Conservation (phyloP, 192 early-diverging fungal species). For the Podila clonocystis region DNA sequence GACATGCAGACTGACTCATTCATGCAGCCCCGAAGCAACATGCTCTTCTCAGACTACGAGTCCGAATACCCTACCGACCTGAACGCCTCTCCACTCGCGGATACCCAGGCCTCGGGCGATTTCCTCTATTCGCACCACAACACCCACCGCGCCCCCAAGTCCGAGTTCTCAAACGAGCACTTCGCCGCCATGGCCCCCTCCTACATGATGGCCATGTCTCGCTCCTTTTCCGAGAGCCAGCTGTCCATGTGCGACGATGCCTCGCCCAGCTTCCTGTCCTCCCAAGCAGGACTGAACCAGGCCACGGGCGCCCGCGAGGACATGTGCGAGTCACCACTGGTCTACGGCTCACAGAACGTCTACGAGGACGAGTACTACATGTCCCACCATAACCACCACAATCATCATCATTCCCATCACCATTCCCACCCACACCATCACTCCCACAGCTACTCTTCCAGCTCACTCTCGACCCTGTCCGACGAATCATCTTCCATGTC, state of each 20-base stretch:
- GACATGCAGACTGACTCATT: slow-evolving; percentile 24
- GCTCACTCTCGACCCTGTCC: slow-evolving; percentile 30
- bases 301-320: slow-evolving; percentile 6
- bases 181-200: slow-evolving; percentile 27
- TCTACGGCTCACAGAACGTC: slow-evolving; percentile 30
- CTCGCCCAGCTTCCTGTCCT: slow-evolving; percentile 8
- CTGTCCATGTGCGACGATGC: slow-evolving; percentile 8
- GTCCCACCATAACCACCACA: slow-evolving; percentile 3
- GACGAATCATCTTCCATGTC: slow-evolving; percentile 34
- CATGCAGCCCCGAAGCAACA: slow-evolving; percentile 5
- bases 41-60: not conserved
- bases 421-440: slow-evolving; percentile 18
- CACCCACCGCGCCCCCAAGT: slow-evolving; percentile 5
- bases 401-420: not conserved
- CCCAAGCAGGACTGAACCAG: slow-evolving; percentile 9
- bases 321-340: slow-evolving; percentile 27
- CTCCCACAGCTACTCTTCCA: slow-evolving; percentile 37
- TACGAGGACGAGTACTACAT: slow-evolving; percentile 20
- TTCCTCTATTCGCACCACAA: slow-evolving; percentile 11
- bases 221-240: slow-evolving; percentile 35
- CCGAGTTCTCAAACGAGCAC: slow-evolving; percentile 34
- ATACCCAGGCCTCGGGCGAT: slow-evolving; percentile 24
- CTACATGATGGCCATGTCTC: slow-evolving; percentile 44
- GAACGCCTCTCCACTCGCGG: slow-evolving; percentile 4
- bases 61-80: not conserved